These are phyloP conservation scores for Curvularia sp. DNA, from an alignment of 2,329 filamentous ascomycete genomes.

Conservation along the genomic window DNA sequence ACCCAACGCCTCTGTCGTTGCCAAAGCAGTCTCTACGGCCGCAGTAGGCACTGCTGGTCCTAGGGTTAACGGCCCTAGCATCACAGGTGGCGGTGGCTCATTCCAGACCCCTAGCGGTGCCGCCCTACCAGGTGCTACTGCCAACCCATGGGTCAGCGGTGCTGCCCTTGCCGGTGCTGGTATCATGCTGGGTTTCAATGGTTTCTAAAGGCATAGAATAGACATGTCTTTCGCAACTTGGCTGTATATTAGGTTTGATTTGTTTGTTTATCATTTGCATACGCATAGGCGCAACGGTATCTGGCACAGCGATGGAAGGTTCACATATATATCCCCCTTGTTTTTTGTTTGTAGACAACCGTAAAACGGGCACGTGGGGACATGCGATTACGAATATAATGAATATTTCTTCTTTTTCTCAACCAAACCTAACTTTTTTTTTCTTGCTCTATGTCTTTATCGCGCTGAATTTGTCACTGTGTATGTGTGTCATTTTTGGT, in stretches of 20 bases:
- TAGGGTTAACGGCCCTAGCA: conserved; percentile 44
- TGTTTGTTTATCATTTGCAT: neutral
- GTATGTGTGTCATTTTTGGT: too few species aligned
- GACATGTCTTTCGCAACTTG: conserved; percentile 15
- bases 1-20: conserved; percentile 61
- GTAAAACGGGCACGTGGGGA: neutral
- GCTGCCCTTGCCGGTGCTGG: conserved; percentile 42
- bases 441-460: neutral
- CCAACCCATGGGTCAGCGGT: conserved; percentile 40
- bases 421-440: neutral
- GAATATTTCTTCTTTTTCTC: neutral
- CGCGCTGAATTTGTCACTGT: too few species aligned
- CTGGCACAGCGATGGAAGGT: neutral
- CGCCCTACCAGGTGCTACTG: conserved; percentile 33
- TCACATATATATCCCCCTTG: neutral
- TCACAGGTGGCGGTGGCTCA: conserved; percentile 21
- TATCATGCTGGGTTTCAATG: conserved; percentile 43
- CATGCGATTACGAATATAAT: neutral
- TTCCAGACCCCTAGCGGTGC: conserved; percentile 18
- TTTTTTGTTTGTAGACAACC: neutral
- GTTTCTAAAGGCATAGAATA: conserved; percentile 30
- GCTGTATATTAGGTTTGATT: conserved; percentile 10
- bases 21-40: conserved; percentile 58
- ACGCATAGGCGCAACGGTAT: neutral
- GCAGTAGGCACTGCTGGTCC: conserved; percentile 55